A percentile compares a stretch with the other conserved stretches of the same genome.
These are phyloP conservation scores for Sindora glabra DNA, from an alignment of 306 rosid genomes.

Conservation along the genomic window DNA sequence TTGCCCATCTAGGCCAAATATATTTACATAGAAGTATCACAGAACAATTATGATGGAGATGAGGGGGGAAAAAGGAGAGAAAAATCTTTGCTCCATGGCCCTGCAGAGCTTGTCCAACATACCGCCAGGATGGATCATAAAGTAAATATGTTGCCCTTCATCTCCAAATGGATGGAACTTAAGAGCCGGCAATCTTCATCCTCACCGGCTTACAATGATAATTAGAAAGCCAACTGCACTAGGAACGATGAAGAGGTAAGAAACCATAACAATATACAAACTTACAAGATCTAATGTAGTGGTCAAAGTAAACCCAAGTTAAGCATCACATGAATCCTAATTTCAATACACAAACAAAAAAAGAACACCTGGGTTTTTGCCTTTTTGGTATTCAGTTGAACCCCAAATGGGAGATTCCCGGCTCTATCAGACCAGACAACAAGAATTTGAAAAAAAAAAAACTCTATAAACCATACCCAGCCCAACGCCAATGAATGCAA, in stretches of 20 bases:
- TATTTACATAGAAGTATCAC: constrained; percentile 43
- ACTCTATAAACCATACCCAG: neutral
- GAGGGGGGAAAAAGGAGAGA: neutral
- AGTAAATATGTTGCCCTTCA: constrained; percentile 6
- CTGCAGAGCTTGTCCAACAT: constrained; percentile 10
- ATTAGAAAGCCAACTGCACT: constrained; percentile 25
- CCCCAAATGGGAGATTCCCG: neutral
- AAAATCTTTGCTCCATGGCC: constrained; percentile 23
- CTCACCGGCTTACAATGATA: constrained; percentile 21
- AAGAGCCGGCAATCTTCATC: constrained; percentile 15
- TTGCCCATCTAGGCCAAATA: constrained; percentile 36
- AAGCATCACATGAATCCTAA: neutral
- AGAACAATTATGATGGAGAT: constrained; percentile 13
- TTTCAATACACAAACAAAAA: neutral
- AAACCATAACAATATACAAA: neutral
- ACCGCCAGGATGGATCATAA: constrained; percentile 4
- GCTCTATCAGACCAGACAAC: neutral
- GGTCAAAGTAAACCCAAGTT: neutral
- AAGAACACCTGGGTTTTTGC: neutral
- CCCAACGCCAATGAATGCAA: neutral
- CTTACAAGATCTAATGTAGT: neutral
- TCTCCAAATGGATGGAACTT: constrained; percentile 11
- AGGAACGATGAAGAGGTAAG: neutral
- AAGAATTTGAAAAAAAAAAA: neutral
- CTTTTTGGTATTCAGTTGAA: no score